A percentile compares a stretch with the other conserved stretches of the same genome.
phyloP scores from a whole-genome alignment of 179 eudicot genomes.

The Beta corolliflora region DNA sequence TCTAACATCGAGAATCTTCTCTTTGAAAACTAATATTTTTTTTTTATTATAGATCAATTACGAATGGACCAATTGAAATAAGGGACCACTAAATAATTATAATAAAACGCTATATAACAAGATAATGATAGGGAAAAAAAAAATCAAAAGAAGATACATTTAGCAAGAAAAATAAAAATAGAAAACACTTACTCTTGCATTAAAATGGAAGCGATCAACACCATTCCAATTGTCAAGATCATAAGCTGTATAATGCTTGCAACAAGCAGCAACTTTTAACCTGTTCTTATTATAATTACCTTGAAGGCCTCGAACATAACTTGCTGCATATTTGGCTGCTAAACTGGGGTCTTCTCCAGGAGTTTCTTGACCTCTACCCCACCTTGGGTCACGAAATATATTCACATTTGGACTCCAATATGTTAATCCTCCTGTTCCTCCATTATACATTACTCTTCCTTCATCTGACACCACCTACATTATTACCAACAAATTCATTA shows the following conservation, averaged over 20 bases:
- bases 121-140: neutral
- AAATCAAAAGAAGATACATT: neutral
- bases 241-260: conserved; percentile 95
- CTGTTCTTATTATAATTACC: conserved; percentile 40
- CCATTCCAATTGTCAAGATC: conserved; percentile 94
- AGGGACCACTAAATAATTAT: too few relatives aligned
- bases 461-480: conserved; percentile 85
- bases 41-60: too few relatives aligned
- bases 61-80: too few relatives aligned
- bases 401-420: conserved; percentile 99
- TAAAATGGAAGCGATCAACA: conserved; percentile 71
- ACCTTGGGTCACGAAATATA: conserved; percentile 88
- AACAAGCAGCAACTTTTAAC: conserved; percentile 92
- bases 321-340: conserved; percentile 63
- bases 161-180: neutral
- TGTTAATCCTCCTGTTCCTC: conserved; percentile 79
- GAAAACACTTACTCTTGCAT: conserved; percentile 61
- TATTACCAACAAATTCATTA: neutral
- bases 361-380: conserved; percentile 97
- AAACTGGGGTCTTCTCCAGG: conserved; percentile 87
- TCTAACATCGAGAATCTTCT: too few relatives aligned
- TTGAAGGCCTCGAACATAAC: conserved; percentile 83
- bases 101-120: neutral
- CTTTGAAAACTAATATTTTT: too few relatives aligned
- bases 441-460: conserved; percentile 96